These are phyloP conservation scores for Claviceps arundinis DNA, from an alignment of 2,329 filamentous ascomycete genomes.

Conservation along the genomic window DNA sequence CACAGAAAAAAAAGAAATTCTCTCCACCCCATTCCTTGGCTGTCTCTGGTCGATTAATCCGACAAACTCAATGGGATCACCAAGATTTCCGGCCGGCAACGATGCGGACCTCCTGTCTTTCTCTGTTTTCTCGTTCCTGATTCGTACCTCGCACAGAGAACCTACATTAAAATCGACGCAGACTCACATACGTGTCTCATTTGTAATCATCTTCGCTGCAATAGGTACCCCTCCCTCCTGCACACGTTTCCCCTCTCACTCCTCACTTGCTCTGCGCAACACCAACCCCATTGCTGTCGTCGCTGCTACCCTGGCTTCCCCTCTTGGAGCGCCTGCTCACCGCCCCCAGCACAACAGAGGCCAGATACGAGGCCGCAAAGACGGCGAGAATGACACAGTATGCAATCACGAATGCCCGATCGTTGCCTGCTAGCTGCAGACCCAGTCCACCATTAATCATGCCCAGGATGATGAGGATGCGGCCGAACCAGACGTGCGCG, in stretches of 20 bases:
- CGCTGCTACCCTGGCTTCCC: not conserved
- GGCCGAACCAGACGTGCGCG: conserved; percentile 50
- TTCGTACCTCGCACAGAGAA: no score
- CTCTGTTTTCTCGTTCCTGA: no score
- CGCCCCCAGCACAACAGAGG: not conserved
- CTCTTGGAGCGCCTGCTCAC: not conserved
- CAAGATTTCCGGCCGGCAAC: no score
- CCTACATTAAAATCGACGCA: no score
- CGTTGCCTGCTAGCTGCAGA: conserved; percentile 32
- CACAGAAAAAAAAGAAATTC: no score
- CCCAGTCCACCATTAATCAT: conserved; percentile 53
- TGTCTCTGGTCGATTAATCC: no score
- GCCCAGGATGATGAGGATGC: conserved; percentile 42
- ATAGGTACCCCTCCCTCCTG: no score
- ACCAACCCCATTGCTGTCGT: not conserved
- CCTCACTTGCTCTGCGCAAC: not conserved
- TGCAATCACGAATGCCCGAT: conserved; percentile 30
- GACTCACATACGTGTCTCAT: no score
- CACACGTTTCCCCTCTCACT: not conserved
- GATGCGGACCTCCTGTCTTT: no score
- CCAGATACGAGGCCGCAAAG: conserved; percentile 31
- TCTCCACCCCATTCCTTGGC: no score
- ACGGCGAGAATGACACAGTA: conserved; percentile 44
- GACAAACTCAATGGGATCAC: no score
- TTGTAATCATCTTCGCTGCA: no score